Conservation (phyloP, 371 early-diverging fungal genomes). For the Zychaea mexicana region DNA sequence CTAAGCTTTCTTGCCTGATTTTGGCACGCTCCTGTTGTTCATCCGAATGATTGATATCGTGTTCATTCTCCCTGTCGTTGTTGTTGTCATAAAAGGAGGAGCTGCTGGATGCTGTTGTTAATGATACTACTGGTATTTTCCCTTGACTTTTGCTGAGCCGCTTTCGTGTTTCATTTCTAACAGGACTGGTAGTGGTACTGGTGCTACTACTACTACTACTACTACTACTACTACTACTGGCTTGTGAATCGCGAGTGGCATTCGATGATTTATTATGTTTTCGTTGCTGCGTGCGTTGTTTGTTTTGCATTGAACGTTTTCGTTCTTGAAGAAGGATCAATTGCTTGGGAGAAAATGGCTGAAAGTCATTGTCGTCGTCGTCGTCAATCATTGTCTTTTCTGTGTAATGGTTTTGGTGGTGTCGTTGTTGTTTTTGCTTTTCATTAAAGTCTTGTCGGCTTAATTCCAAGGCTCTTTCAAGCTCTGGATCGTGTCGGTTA, state of each 20-base stretch:
- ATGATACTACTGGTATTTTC: too few relatives aligned
- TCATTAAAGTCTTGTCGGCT: background rate
- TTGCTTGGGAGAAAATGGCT: background rate
- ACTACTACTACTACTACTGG: too few relatives aligned
- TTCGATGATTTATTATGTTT: background rate
- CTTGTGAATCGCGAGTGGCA: too few relatives aligned
- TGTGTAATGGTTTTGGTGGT: too few relatives aligned
- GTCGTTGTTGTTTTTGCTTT: background rate
- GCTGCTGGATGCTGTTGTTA: too few relatives aligned
- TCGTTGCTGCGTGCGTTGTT: background rate
- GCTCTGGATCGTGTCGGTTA: background rate
- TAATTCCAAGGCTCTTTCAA: background rate
- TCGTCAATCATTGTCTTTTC: background rate
- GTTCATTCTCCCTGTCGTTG: background rate
- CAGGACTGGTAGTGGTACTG: too few relatives aligned
- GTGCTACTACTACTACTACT: too few relatives aligned
- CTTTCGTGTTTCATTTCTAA: too few relatives aligned
- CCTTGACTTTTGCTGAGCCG: too few relatives aligned
- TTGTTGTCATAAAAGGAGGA: too few relatives aligned
- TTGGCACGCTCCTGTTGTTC: background rate
- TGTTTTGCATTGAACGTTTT: background rate
- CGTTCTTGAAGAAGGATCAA: background rate
- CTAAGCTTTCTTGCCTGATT: background rate
- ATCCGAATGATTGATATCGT: too few relatives aligned
- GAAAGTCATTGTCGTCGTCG: slow-evolving; percentile 9